These are phyloP conservation scores for Blastobotrys chiropterorum DNA, from an alignment of 805 yeast genomes.

Conservation along the genomic window DNA sequence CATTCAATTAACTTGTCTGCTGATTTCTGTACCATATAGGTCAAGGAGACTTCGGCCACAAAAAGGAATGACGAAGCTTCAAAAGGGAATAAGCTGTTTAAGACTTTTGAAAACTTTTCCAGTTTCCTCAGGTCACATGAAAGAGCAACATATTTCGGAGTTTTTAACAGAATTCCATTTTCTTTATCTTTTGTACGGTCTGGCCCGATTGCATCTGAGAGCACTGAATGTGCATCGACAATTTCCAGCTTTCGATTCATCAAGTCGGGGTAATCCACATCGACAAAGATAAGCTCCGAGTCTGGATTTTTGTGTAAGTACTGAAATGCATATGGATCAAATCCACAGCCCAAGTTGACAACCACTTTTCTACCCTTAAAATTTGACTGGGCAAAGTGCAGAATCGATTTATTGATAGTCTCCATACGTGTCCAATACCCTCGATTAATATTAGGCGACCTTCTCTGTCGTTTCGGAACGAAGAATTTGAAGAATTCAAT, in stretches of 20 bases:
- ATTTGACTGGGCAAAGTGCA: constrained; percentile 37
- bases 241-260: constrained; percentile 49
- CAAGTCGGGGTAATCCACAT: constrained; percentile 70
- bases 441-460: constrained; percentile 76
- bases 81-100: constrained; percentile 16
- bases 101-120: constrained; percentile 30
- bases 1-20: constrained; percentile 57
- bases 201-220: constrained; percentile 41
- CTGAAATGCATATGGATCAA: constrained; percentile 55
- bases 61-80: constrained; percentile 37
- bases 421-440: constrained; percentile 81
- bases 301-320: constrained; percentile 33
- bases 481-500: constrained; percentile 54
- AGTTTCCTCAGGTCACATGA: constrained; percentile 60
- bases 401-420: constrained; percentile 50
- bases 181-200: neutral
- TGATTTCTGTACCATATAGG: constrained; percentile 63
- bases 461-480: constrained; percentile 57
- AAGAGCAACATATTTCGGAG: constrained; percentile 47
- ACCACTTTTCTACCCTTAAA: constrained; percentile 33
- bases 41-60: constrained; percentile 77
- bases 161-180: constrained; percentile 21
- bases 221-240: constrained; percentile 44
- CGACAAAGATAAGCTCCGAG: constrained; percentile 47
- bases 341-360: constrained; percentile 77